Percentiles rank a stretch among this genome's conserved stretches.
phyloP scores from a whole-genome alignment of 208 protist species.

The Acanthamoeba healyi region DNA sequence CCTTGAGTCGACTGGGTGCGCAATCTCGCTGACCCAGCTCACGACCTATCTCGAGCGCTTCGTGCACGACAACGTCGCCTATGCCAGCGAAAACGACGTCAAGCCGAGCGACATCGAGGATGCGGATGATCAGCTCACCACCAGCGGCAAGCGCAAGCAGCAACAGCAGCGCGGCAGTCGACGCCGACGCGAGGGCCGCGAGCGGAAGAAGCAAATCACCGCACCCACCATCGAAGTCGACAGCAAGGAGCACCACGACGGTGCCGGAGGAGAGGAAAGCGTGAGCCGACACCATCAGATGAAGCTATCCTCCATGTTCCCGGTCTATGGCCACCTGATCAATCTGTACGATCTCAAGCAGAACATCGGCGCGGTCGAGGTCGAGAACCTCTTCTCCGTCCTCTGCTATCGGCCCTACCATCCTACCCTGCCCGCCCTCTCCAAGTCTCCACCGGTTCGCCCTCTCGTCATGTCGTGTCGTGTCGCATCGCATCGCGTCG shows the following conservation, averaged over 20 bases:
- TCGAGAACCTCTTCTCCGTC: background rate
- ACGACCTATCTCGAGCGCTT: background rate
- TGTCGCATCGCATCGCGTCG: no score
- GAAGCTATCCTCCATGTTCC: conserved; percentile 32
- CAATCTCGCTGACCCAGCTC: background rate
- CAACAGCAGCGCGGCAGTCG: background rate
- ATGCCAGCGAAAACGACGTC: background rate
- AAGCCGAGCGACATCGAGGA: background rate
- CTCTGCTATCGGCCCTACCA: conserved; percentile 5
- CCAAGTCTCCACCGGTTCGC: background rate
- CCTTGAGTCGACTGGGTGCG: background rate
- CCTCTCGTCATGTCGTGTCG: background rate
- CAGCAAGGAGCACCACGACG: background rate
- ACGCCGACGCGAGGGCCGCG: background rate
- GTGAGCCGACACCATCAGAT: background rate
- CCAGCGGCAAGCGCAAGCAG: background rate
- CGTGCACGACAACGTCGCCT: background rate
- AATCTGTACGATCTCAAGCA: conserved; percentile 7
- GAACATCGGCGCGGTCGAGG: background rate
- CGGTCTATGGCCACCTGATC: background rate
- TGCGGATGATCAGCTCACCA: background rate
- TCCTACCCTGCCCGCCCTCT: background rate
- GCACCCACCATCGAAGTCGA: background rate
- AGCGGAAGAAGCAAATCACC: background rate
- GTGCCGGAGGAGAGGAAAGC: background rate